Percentiles rank a stretch among this genome's conserved stretches.
phyloP scores from a whole-genome alignment of 352 stramenopile species.

The Saprolegnia parasitica region DNA sequence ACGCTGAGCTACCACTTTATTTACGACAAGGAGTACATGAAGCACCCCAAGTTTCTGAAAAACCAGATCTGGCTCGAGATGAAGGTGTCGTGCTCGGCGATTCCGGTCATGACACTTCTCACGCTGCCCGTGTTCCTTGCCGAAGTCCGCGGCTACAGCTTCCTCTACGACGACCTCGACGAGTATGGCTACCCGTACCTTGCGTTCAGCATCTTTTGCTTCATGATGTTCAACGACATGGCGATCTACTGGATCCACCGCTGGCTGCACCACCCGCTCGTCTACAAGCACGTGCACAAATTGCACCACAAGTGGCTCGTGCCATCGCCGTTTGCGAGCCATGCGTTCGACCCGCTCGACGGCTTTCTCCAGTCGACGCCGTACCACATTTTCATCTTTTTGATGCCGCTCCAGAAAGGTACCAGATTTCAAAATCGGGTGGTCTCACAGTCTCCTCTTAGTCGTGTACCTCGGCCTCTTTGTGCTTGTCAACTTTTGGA shows the following conservation, averaged over 20 bases:
- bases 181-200: slow-evolving; percentile 46
- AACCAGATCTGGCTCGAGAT: slow-evolving; percentile 63
- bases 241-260: slow-evolving; percentile 81
- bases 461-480: slow-evolving; percentile 56
- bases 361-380: slow-evolving; percentile 61
- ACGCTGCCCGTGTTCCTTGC: slow-evolving; percentile 61
- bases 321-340: slow-evolving; percentile 58
- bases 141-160: slow-evolving; percentile 51
- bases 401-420: slow-evolving; percentile 54
- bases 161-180: slow-evolving; percentile 44
- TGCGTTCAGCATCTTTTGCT: slow-evolving; percentile 44
- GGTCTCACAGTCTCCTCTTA: slow-evolving; percentile 19
- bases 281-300: slow-evolving; percentile 69
- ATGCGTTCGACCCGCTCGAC: slow-evolving; percentile 70
- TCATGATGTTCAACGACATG: slow-evolving; percentile 71
- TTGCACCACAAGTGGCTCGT: slow-evolving; percentile 75
- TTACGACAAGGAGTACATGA: slow-evolving; percentile 58
- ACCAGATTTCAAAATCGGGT: not conserved
- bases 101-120: slow-evolving; percentile 61
- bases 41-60: slow-evolving; percentile 61
- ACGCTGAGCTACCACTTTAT: slow-evolving; percentile 49
- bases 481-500: slow-evolving; percentile 66
- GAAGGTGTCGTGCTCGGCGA: slow-evolving; percentile 41
- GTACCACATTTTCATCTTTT: slow-evolving; percentile 64
- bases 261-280: slow-evolving; percentile 52